Conservation (phyloP, 352 stramenopile genomes). For the Globisporangium yorkense region DNA sequence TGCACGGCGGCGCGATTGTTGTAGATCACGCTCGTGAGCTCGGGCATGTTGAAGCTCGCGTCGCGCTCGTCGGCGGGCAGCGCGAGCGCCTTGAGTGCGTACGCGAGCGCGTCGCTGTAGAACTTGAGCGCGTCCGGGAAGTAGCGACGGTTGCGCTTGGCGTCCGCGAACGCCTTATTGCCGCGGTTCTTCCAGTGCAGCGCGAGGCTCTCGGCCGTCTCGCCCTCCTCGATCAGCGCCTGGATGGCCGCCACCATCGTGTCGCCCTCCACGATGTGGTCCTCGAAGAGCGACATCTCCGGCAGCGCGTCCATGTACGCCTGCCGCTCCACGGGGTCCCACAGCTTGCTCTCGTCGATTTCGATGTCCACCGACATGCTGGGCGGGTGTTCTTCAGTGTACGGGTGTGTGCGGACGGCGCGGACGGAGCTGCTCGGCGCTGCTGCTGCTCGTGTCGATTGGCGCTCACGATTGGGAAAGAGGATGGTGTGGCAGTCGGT, state of each 20-base stretch:
- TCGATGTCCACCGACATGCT: conserved; percentile 60
- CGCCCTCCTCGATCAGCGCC: conserved; percentile 81
- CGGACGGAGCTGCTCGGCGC: no score
- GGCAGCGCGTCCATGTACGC: conserved; percentile 82
- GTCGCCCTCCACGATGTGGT: conserved; percentile 83
- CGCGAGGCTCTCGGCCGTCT: conserved; percentile 81
- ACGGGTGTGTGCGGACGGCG: background rate
- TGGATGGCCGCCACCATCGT: conserved; percentile 85
- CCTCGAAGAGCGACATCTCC: conserved; percentile 86
- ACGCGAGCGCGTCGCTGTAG: conserved; percentile 72
- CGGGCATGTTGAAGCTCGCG: conserved; percentile 53
- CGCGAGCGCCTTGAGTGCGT: conserved; percentile 70
- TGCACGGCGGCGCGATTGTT: conserved; percentile 80
- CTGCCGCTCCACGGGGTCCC: conserved; percentile 69
- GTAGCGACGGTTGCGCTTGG: conserved; percentile 66
- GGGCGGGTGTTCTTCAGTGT: background rate
- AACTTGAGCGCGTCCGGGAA: conserved; percentile 74
- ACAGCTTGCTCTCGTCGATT: conserved; percentile 85
- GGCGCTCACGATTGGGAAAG: no score
- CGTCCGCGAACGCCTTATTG: conserved; percentile 81
- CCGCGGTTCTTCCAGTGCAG: conserved; percentile 87
- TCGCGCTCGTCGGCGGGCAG: conserved; percentile 56
- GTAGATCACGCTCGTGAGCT: conserved; percentile 72
- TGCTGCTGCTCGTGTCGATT: no score
- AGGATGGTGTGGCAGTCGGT: no score